These are phyloP conservation scores for Pyrrhoderma noxium DNA, from an alignment of 1,284 basidiomycete species.

Conservation along the genomic window DNA sequence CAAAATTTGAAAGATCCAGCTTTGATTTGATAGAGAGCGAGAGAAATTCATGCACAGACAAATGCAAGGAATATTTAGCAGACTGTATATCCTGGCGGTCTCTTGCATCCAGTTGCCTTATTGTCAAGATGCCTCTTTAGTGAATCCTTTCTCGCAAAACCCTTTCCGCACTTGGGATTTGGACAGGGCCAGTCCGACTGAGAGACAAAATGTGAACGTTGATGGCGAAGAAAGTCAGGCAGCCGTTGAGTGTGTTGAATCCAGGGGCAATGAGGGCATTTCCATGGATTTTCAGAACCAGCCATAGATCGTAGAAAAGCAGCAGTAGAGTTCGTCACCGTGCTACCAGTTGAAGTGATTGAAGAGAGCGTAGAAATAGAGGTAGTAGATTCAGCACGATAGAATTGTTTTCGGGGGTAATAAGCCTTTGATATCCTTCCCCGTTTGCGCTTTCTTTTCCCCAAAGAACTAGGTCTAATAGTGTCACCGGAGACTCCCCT, in stretches of 20 bases:
- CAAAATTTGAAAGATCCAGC: background rate
- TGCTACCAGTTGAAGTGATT: constrained; percentile 8
- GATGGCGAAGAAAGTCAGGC: constrained; percentile 19
- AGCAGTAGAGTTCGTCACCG: constrained; percentile 6
- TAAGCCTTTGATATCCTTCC: constrained; percentile 3
- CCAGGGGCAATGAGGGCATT: constrained; percentile 19
- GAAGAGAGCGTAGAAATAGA: constrained; percentile 15
- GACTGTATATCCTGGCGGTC: constrained; percentile 16
- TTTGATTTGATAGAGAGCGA: too few species aligned
- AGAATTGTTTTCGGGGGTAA: constrained; percentile 9
- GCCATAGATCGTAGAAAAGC: constrained; percentile 5
- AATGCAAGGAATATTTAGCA: constrained; percentile 7
- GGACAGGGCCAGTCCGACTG: constrained; percentile 19
- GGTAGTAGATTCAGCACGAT: constrained; percentile 10
- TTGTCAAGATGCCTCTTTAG: constrained; percentile 18
- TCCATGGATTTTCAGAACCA: constrained; percentile 18
- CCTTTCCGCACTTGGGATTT: constrained; percentile 18
- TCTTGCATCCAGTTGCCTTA: constrained; percentile 15
- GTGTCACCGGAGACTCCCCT: background rate
- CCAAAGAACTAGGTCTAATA: background rate
- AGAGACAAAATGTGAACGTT: constrained; percentile 18
- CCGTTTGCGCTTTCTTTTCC: constrained; percentile 13
- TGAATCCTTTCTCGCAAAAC: constrained; percentile 18
- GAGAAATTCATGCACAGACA: too few species aligned
- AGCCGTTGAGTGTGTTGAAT: constrained; percentile 18